Percentiles rank a stretch among this genome's conserved stretches.
These are phyloP conservation scores for Lichtheimia hyalospora DNA, from an alignment of 371 early-diverging fungal species.

Conservation along the genomic window DNA sequence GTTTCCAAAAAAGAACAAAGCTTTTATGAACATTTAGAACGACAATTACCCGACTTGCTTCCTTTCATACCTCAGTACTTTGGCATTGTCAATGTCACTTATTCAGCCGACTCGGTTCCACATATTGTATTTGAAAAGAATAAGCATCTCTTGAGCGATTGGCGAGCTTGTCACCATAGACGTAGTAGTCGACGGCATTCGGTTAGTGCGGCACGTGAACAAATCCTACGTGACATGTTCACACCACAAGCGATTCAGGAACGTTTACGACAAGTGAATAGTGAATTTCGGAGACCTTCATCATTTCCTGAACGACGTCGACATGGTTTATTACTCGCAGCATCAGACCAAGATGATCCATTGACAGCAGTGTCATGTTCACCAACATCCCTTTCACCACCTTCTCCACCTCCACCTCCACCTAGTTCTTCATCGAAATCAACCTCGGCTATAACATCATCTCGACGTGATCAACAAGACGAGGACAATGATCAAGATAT, in stretches of 20 bases:
- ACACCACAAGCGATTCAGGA: slow-evolving; percentile 68
- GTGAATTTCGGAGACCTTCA: no score
- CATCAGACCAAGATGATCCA: no score
- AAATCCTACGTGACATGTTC: slow-evolving; percentile 76
- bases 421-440: neutral
- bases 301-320: slow-evolving; percentile 26
- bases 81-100: slow-evolving; percentile 92
- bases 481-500: slow-evolving; percentile 3
- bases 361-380: no score
- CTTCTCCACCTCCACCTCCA: neutral
- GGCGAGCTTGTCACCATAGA: slow-evolving; percentile 27
- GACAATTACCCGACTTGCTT: slow-evolving; percentile 75
- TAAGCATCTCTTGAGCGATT: slow-evolving; percentile 65
- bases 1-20: slow-evolving; percentile 77
- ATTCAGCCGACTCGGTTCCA: slow-evolving; percentile 50
- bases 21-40: slow-evolving; percentile 89
- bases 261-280: slow-evolving; percentile 43
- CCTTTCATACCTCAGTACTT: slow-evolving; percentile 89
- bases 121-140: slow-evolving; percentile 82
- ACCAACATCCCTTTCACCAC: neutral
- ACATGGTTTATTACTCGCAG: slow-evolving; percentile 9
- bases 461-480: slow-evolving; percentile 10
- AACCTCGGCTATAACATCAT: neutral
- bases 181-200: slow-evolving; percentile 12
- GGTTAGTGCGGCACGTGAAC: slow-evolving; percentile 35